phyloP scores from a whole-genome alignment of 1,284 basidiomycete genomes.

The Trametes sp. region DNA sequence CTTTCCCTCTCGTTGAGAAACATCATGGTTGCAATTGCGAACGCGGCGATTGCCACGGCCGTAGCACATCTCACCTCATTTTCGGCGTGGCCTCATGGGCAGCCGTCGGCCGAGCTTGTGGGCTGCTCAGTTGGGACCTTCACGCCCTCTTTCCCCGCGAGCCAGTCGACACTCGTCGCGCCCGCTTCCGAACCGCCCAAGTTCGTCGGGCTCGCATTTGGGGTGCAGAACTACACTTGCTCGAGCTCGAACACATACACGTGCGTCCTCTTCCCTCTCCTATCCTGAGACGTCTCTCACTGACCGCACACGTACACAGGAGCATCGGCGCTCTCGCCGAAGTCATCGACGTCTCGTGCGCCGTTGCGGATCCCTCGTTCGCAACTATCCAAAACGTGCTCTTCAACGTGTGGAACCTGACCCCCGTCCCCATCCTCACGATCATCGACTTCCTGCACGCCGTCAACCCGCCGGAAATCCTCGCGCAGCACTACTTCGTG shows the following conservation, averaged over 20 bases:
- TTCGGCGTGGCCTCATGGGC: not conserved
- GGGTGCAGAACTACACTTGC: slow-evolving; percentile 54
- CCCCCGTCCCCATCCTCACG: slow-evolving; percentile 42
- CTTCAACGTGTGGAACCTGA: slow-evolving; percentile 48
- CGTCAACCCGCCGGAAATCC: slow-evolving; percentile 39
- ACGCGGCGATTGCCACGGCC: slow-evolving; percentile 19
- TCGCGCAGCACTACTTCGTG: slow-evolving; percentile 67
- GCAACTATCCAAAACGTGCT: slow-evolving; percentile 50
- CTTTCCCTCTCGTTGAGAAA: not conserved
- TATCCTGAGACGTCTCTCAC: not conserved
- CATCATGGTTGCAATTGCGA: slow-evolving; percentile 27
- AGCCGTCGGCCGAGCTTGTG: slow-evolving; percentile 14
- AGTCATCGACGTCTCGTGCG: slow-evolving; percentile 67
- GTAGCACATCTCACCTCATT: slow-evolving; percentile 10
- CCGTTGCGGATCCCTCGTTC: slow-evolving; percentile 50
- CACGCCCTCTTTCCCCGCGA: slow-evolving; percentile 34
- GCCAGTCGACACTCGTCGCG: slow-evolving; percentile 37
- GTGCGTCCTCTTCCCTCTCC: slow-evolving; percentile 32
- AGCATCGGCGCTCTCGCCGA: slow-evolving; percentile 61
- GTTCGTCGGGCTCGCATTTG: slow-evolving; percentile 53
- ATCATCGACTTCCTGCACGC: slow-evolving; percentile 46
- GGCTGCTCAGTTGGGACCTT: slow-evolving; percentile 35
- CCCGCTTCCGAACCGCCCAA: slow-evolving; percentile 40
- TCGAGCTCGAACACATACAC: slow-evolving; percentile 44
- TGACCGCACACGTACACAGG: slow-evolving; percentile 26